Conservation (phyloP, 257 asterid genomes). For the Cordia subcordata region DNA sequence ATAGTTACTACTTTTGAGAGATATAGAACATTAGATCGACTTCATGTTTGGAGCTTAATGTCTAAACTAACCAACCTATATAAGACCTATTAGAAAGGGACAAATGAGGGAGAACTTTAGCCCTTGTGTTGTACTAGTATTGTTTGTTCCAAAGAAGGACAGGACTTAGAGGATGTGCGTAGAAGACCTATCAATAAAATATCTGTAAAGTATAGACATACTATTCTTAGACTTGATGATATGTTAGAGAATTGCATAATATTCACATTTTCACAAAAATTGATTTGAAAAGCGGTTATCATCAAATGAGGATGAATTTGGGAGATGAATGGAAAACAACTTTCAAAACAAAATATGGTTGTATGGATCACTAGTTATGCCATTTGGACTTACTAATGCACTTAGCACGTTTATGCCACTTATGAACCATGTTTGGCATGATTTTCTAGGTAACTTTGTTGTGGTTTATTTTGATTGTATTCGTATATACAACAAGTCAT, state of each 20-base stretch:
- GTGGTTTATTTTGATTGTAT: too few relatives aligned
- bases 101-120: not conserved
- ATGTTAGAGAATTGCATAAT: too few relatives aligned
- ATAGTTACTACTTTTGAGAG: too few relatives aligned
- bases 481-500: too few relatives aligned
- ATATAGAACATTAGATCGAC: too few relatives aligned
- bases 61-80: too few relatives aligned
- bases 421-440: not conserved
- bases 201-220: not conserved
- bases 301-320: not conserved
- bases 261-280: too few relatives aligned
- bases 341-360: not conserved
- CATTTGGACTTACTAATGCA: constrained; percentile 4
- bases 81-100: not conserved
- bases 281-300: too few relatives aligned
- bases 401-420: not conserved
- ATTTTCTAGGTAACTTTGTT: too few relatives aligned
- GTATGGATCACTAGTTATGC: not conserved
- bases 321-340: not conserved
- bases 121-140: not conserved
- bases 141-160: not conserved
- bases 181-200: not conserved
- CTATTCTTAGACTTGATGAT: too few relatives aligned
- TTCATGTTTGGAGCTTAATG: too few relatives aligned
- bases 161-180: not conserved